Base-by-base conservation (phyloP, 352 stramenopile species). In the Aphanomyces astaci region DNA sequence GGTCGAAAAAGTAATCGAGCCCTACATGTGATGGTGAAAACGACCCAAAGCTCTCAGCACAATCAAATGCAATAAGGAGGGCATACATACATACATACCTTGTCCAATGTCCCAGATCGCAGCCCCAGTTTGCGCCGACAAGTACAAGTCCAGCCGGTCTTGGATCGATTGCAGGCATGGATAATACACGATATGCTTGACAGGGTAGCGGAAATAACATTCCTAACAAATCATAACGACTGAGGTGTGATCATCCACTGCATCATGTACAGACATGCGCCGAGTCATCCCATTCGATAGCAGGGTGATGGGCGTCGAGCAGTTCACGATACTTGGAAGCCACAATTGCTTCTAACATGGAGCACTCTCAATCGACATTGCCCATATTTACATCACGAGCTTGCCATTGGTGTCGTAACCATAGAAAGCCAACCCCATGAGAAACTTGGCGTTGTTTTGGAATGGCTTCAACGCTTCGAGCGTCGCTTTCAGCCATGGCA, bases 101-200 rank as follows among this genome's bases (percentile, higher is more conserved):
- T 93, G 85, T 25, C 85, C 85, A 60, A 93, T 79, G 51, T 93
- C 85, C 85, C 85, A 93, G 49, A 93, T 76, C 17, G 78, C 82
- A 39, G 75, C 77, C 4, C 85, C 69, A 27, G 87, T 80, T 33
- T 78, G 73, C 15, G 72, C 24, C 40, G 82, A 66, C 32, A 78
- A 64, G 57, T 79, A 90, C 32, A 91, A 68, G 40, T 73, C 64
- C 55, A 93, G 72, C 7, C 85, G 83, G 24, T 93, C 81, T 31
- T 80, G 72, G 9, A 93, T 63, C 60, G 90, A 93, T 64, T 90
- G 81, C n/a, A 93, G 72, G 56, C 85, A 93, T n/a, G 85, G 85
- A 60, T 78, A 93, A 70, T 86, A 93, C 22, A 89, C 76, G 4
- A 78, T 73, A 64, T 82, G 82, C 30, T 73, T 74, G 19, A 72